Conservation (phyloP, 345 rosid species). For the Dovyalis caffra region DNA sequence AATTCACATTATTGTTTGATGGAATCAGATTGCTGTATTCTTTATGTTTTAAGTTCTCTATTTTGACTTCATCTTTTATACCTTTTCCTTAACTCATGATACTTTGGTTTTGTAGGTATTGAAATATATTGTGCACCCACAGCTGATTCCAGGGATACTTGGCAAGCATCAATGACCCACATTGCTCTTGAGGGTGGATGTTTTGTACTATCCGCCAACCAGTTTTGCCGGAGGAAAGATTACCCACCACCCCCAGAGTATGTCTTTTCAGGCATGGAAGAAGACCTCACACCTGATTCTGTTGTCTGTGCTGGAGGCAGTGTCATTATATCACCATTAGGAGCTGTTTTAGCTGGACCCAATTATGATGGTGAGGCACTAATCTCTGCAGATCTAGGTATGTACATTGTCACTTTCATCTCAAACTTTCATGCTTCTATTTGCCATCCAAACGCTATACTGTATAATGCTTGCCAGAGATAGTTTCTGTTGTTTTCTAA, state of each 20-base stretch:
- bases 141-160: constrained; percentile 77
- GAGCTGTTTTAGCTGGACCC: constrained; percentile 84
- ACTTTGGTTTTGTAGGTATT: constrained; percentile 45
- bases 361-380: constrained; percentile 85
- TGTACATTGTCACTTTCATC: not conserved
- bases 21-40: not conserved
- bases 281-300: constrained; percentile 64
- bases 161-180: constrained; percentile 92
- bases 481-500: not conserved
- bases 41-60: not conserved
- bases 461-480: not conserved
- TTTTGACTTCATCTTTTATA: not conserved
- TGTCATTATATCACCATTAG: constrained; percentile 82
- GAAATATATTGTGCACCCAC: constrained; percentile 97
- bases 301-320: constrained; percentile 93
- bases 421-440: not conserved
- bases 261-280: constrained; percentile 60
- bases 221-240: constrained; percentile 81
- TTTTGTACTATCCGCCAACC: constrained; percentile 85
- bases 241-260: constrained; percentile 93
- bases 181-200: constrained; percentile 99
- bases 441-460: not conserved
- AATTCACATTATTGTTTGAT: not conserved
- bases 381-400: constrained; percentile 87
- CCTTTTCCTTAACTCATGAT: not conserved